Base-by-base conservation (phyloP, 1,284 basidiomycete genomes). In the Apiotrichum gracile region DNA sequence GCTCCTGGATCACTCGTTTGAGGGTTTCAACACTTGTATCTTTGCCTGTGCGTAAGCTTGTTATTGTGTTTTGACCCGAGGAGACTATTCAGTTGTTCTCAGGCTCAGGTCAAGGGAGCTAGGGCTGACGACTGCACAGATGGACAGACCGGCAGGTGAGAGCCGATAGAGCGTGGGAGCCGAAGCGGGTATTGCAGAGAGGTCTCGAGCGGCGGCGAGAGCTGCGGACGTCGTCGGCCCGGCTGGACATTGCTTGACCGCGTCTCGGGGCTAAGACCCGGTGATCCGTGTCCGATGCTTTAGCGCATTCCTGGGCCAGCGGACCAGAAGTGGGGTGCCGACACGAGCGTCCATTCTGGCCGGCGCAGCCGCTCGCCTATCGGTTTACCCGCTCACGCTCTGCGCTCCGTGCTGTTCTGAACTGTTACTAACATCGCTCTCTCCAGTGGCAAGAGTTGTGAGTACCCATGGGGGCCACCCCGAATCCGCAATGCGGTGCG, bases 11-110 rank as follows among this genome's bases (percentile, higher is more conserved):
- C 93, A 97, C 74, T 86, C 89, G 41, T 97, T 97, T 77, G 79
- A 88, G 45, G 96, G 94, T 24, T 98, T 97, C 78, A 97, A 98
- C 79, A 91, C 92, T 50, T 94, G 91, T 81, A 94, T 96, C 76
- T 81, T 97, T 73, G 91, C 92, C 74, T 94, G 91, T 96, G 77
- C 81, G 91, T 86, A 35, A 25, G 21, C n/a, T 35, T n/a, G 45
- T 38, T 22, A 10, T 26, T 19, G 24, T 33, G 10, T 21, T 46
- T n/a, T 13, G 31, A 14, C 21, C 31, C 17, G 40, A 8, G 16
- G 43, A 46, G n/a, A 31, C 19, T n/a, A 24, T n/a, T 29, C 26
- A 39, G 19, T n/a, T n/a, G n/a, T n/a, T n/a, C n/a, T n/a, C n/a
- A n/a, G n/a, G n/a, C n/a, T n/a, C n/a, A n/a, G n/a, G n/a, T n/a